These are phyloP conservation scores for Venturia asperata DNA, from an alignment of 2,329 filamentous ascomycete species.

Conservation along the genomic window DNA sequence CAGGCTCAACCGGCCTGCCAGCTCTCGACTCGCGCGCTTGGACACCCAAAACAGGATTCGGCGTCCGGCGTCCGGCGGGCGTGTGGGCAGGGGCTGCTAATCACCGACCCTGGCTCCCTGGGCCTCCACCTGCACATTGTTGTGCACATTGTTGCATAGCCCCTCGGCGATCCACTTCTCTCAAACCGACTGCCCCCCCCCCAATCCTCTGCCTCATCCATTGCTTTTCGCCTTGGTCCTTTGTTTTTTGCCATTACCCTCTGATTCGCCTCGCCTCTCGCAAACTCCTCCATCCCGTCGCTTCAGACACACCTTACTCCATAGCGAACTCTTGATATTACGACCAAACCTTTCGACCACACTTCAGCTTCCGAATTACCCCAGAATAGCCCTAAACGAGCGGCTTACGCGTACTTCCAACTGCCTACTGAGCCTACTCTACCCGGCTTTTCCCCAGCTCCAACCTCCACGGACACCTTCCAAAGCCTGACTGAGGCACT, in stretches of 20 bases:
- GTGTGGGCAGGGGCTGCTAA: too few relatives aligned
- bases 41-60: neutral
- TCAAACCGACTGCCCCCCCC: neutral
- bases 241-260: neutral
- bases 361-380: neutral
- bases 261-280: neutral
- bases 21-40: neutral
- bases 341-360: neutral
- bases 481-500: constrained; percentile 10
- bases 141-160: neutral
- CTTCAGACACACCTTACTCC: neutral
- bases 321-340: neutral
- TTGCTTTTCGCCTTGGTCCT: neutral
- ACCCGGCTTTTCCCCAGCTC: neutral
- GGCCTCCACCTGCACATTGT: neutral
- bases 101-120: neutral
- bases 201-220: neutral
- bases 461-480: neutral
- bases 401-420: neutral
- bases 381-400: neutral
- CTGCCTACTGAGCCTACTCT: neutral
- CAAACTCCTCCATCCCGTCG: neutral
- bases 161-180: neutral
- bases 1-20: too few relatives aligned
- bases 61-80: neutral